These are phyloP conservation scores for Fusarium verticillioides DNA, from an alignment of 2,329 filamentous ascomycete species.

Conservation along the genomic window DNA sequence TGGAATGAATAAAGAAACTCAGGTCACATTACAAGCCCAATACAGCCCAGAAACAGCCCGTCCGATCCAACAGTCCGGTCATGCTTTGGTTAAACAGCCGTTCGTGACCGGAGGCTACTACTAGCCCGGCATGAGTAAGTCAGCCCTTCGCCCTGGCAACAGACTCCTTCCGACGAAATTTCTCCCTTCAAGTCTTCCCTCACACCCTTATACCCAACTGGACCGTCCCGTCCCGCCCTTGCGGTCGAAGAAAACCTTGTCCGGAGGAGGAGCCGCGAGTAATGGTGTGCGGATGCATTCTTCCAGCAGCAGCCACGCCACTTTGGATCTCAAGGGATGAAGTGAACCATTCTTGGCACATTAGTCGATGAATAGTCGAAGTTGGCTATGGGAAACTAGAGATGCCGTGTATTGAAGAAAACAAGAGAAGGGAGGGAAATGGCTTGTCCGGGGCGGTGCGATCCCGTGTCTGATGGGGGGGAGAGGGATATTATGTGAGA, in stretches of 20 bases:
- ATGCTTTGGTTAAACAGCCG: neutral
- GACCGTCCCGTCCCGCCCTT: conserved; percentile 34
- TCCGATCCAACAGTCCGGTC: neutral
- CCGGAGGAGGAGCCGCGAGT: neutral
- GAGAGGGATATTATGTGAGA: conserved; percentile 14
- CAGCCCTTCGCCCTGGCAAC: neutral
- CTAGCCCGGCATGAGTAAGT: conserved; percentile 2
- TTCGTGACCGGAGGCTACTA: neutral
- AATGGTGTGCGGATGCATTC: neutral
- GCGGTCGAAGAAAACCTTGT: conserved; percentile 1
- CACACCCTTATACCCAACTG: conserved; percentile 7
- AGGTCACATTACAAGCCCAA: conserved; percentile 4
- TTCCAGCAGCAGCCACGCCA: conserved; percentile 5
- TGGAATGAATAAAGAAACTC: conserved; percentile 26
- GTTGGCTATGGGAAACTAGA: neutral
- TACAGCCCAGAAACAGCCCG: conserved; percentile 7
- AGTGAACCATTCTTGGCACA: conserved; percentile 20
- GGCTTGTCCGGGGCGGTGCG: conserved; percentile 29
- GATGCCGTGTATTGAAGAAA: conserved; percentile 1
- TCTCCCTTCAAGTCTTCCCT: neutral
- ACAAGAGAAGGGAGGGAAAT: conserved; percentile 14
- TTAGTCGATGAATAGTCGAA: conserved; percentile 5
- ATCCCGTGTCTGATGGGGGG: conserved; percentile 28
- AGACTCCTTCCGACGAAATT: neutral
- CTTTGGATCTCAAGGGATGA: conserved; percentile 14